These are phyloP conservation scores for Cucumis hystrix DNA, from an alignment of 306 rosid species.

Conservation along the genomic window DNA sequence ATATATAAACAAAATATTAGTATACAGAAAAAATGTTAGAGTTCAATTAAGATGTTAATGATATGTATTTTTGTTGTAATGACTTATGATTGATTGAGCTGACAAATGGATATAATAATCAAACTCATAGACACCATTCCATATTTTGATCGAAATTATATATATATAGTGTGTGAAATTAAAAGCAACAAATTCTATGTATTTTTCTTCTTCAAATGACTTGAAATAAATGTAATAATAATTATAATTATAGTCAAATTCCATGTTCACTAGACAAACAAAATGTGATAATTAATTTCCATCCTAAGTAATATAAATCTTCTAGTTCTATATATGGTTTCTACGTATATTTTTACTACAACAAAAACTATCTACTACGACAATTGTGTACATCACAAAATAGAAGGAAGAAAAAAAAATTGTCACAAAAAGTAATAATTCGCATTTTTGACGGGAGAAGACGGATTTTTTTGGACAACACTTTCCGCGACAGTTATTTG, in stretches of 20 bases:
- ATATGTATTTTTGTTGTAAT: background rate
- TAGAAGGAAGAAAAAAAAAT: no score
- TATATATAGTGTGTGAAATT: no score
- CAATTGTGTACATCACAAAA: no score
- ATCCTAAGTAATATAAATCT: background rate
- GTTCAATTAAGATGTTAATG: no score
- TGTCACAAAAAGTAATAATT: no score
- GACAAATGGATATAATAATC: background rate
- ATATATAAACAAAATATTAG: no score
- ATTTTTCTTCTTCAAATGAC: background rate
- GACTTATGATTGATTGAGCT: background rate
- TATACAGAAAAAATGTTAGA: no score
- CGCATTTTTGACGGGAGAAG: no score
- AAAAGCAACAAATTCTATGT: no score
- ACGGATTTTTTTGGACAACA: no score
- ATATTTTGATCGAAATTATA: background rate
- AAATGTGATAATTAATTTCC: background rate
- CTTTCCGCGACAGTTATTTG: no score
- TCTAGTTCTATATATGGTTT: background rate
- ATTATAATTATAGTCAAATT: background rate
- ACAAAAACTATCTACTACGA: no score
- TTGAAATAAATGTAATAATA: background rate
- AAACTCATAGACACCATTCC: background rate
- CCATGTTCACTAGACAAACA: background rate
- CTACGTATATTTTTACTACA: background rate